Evolutionary conservation across 23 red algal species (phyloP).

Genomic region (Pyropia yezoensis): DNA sequence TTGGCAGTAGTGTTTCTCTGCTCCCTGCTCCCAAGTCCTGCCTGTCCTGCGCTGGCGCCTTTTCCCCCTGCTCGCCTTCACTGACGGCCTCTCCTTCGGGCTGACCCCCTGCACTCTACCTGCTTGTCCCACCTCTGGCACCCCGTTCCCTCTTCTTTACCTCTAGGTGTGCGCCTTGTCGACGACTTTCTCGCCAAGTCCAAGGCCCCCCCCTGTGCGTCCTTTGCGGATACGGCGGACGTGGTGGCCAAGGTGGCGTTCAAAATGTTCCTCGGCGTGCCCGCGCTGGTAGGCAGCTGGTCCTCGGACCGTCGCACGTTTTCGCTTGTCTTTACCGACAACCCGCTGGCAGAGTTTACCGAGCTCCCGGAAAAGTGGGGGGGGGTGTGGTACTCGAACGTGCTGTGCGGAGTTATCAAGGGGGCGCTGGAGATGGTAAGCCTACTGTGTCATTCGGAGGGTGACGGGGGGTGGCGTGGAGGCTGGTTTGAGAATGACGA

Average conservation of each 20-base stretch:
- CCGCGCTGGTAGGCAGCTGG: constrained; percentile 51
- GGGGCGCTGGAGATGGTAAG: constrained; percentile 89
- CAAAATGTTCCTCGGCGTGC: constrained; percentile 92
- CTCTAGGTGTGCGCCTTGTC: constrained; percentile 68
- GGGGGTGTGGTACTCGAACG: constrained; percentile 80
- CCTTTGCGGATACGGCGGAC: constrained; percentile 70
- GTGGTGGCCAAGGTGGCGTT: constrained; percentile 88
- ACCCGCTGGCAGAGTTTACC: constrained; percentile 93
- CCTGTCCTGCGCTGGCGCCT: too few relatives aligned
- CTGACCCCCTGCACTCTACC: too few relatives aligned
- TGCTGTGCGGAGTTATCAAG: constrained; percentile 89
- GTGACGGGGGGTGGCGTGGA: neutral
- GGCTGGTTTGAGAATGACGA: too few relatives aligned
- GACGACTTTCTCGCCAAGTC: constrained; percentile 95
- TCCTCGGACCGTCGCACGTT: constrained; percentile 46
- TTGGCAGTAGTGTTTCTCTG: too few relatives aligned
- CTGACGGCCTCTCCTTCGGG: too few relatives aligned
- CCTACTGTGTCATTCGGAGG: neutral
- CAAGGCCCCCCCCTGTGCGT: constrained; percentile 32
- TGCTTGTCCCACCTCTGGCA: neutral
- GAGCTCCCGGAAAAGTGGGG: constrained; percentile 60
- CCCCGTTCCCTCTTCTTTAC: neutral
- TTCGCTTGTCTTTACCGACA: constrained; percentile 76
- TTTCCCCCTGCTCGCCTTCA: too few relatives aligned
- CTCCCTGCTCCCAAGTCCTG: too few relatives aligned